Evolutionary conservation across 2,329 filamentous ascomycete species (phyloP).

Genomic region (Xylogone sp.): DNA sequence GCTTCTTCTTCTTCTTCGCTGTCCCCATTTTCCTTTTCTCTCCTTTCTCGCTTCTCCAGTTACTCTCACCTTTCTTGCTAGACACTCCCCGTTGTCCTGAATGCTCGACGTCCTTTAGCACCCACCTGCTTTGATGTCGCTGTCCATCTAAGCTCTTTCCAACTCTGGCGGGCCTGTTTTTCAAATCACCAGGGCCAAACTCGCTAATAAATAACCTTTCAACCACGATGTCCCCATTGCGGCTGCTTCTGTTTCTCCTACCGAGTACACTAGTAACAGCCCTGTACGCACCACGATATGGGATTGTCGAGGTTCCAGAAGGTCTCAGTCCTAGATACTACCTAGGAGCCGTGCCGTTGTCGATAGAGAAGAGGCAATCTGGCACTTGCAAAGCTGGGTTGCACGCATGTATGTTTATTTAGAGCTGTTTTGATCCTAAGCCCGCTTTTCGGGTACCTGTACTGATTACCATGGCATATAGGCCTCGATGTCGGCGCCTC

Average conservation of each 20-base stretch:
- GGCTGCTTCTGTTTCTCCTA: conserved; percentile 1
- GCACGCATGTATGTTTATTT: conserved; percentile 26
- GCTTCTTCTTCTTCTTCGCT: neutral
- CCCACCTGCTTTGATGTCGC: neutral
- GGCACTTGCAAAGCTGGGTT: conserved; percentile 14
- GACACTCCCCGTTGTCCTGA: no score
- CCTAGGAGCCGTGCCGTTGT: conserved; percentile 9
- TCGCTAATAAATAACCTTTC: neutral
- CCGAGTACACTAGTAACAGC: conserved; percentile 3
- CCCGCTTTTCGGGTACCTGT: no score
- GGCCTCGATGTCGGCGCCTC: conserved; percentile 38
- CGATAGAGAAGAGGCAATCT: conserved; percentile 10
- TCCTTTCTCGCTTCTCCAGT: no score
- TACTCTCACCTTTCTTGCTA: no score
- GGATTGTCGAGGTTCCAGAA: conserved; percentile 13
- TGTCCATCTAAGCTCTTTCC: neutral
- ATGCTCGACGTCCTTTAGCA: neutral
- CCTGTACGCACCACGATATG: conserved; percentile 14
- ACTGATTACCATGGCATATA: conserved; percentile 15
- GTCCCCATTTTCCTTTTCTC: no score
- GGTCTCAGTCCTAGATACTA: conserved; percentile 21
- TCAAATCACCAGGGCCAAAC: neutral
- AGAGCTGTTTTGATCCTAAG: no score
- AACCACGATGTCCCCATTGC: conserved; percentile 10
- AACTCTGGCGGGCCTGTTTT: neutral